Evolutionary conservation across 352 stramenopile species (phyloP).

Genomic region (Globisporangium alternatum): DNA sequence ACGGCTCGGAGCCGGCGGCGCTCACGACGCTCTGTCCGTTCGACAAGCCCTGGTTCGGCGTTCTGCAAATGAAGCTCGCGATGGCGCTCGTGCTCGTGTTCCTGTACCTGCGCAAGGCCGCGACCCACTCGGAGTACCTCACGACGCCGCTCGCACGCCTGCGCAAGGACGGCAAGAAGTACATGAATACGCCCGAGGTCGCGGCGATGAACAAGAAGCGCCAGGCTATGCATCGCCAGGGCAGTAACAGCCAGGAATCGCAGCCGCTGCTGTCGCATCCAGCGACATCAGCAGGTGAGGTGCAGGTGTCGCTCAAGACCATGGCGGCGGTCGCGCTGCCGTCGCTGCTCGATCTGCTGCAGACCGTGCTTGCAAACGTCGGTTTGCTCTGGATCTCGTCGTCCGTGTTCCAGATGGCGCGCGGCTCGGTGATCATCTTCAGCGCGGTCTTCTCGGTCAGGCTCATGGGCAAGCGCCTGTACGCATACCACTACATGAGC

Average conservation of each 20-base stretch:
- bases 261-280: slow-evolving; percentile 10
- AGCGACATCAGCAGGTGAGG: background rate
- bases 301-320: slow-evolving; percentile 39
- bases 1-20: slow-evolving; percentile 15
- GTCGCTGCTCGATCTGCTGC: slow-evolving; percentile 76
- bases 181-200: slow-evolving; percentile 51
- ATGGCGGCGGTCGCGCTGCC: slow-evolving; percentile 62
- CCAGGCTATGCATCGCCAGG: slow-evolving; percentile 18
- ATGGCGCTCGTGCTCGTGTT: slow-evolving; percentile 82
- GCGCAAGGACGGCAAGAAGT: slow-evolving; percentile 60
- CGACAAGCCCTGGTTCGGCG: slow-evolving; percentile 85
- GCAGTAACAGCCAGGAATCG: slow-evolving; percentile 5
- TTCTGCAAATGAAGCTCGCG: slow-evolving; percentile 84
- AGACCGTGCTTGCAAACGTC: slow-evolving; percentile 87
- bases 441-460: slow-evolving; percentile 82
- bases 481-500: slow-evolving; percentile 84
- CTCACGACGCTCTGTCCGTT: slow-evolving; percentile 69
- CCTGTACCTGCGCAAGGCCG: slow-evolving; percentile 58
- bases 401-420: slow-evolving; percentile 90
- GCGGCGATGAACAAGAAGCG: slow-evolving; percentile 38
- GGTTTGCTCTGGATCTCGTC: slow-evolving; percentile 86
- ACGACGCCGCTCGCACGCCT: slow-evolving; percentile 65
- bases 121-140: slow-evolving; percentile 55
- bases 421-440: slow-evolving; percentile 90
- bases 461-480: slow-evolving; percentile 80